Conservation (phyloP, 2,329 filamentous ascomycete genomes). For the Boeremia exigua region DNA sequence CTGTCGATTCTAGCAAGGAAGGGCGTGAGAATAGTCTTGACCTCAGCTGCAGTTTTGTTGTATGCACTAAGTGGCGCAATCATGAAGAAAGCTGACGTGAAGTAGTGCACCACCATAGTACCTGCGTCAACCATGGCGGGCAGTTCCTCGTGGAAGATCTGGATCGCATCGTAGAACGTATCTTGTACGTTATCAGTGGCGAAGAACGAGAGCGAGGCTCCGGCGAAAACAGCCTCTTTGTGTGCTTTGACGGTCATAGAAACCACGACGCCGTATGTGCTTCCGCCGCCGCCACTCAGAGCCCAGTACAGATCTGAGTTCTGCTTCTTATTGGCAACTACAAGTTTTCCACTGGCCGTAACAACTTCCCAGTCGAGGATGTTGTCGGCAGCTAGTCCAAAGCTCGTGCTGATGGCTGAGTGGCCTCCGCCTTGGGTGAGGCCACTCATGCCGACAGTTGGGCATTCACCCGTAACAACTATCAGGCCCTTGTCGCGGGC, state of each 20-base stretch:
- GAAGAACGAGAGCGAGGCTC: conserved; percentile 22
- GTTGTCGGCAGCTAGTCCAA: conserved; percentile 40
- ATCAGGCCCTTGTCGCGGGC: conserved; percentile 25
- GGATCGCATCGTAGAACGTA: conserved; percentile 25
- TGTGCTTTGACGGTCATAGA: conserved; percentile 31
- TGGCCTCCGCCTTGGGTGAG: conserved; percentile 52
- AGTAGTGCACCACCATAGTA: conserved; percentile 24
- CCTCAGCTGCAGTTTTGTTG: conserved; percentile 22
- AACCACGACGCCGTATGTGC: conserved; percentile 34
- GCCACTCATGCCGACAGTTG: conserved; percentile 55
- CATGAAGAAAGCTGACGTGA: conserved; percentile 23
- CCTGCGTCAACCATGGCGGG: conserved; percentile 29
- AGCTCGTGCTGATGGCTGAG: conserved; percentile 56
- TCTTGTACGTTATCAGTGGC: conserved; percentile 18
- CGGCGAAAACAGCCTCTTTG: conserved; percentile 24
- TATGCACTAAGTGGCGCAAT: conserved; percentile 30
- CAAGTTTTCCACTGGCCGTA: conserved; percentile 26
- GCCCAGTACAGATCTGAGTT: conserved; percentile 40
- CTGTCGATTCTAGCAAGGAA: conserved; percentile 22
- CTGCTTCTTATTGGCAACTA: conserved; percentile 23
- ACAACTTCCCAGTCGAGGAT: conserved; percentile 32
- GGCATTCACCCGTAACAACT: conserved; percentile 33
- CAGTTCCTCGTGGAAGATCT: conserved; percentile 26
- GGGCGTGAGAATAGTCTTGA: conserved; percentile 25
- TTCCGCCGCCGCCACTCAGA: conserved; percentile 34